phyloP scores from a whole-genome alignment of 2,329 filamentous ascomycete genomes.

The Penicillium decumbens region DNA sequence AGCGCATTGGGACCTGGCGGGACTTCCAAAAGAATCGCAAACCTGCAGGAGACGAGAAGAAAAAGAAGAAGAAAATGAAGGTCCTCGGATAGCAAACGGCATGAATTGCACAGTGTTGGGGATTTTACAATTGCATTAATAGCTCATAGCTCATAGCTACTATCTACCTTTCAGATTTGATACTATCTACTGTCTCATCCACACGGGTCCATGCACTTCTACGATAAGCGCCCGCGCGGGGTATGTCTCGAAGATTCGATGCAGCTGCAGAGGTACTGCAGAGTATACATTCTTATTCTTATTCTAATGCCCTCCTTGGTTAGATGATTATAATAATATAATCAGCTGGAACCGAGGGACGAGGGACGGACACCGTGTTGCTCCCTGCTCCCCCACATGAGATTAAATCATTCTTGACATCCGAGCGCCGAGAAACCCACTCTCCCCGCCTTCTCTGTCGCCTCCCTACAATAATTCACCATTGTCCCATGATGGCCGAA shows the following conservation, averaged over 20 bases:
- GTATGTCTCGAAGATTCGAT: constrained; percentile 2
- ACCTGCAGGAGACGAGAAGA: constrained; percentile 45
- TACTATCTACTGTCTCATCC: not conserved
- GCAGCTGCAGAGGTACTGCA: too few relatives aligned
- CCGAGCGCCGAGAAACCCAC: constrained; percentile 16
- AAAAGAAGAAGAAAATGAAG: constrained; percentile 59
- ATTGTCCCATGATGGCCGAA: constrained; percentile 10
- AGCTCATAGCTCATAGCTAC: not conserved
- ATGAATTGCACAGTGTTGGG: not conserved
- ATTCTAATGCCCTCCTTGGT: not conserved
- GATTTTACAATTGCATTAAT: not conserved
- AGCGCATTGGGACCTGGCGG: constrained; percentile 90
- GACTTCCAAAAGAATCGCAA: constrained; percentile 72
- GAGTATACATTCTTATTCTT: not conserved
- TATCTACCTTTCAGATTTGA: not conserved
- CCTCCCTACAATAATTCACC: not conserved
- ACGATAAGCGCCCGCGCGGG: not conserved
- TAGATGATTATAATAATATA: not conserved
- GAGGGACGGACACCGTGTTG: not conserved
- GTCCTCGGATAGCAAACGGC: constrained; percentile 38
- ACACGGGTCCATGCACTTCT: not conserved
- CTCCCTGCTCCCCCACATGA: constrained; percentile 8
- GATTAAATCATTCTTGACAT: constrained; percentile 13
- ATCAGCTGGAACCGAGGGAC: not conserved
- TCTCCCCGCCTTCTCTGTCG: constrained; percentile 13